Percentiles rank a stretch among this genome's conserved stretches.
phyloP scores from a whole-genome alignment of 2,329 filamentous ascomycete species.

The Xylariaceae sp. region DNA sequence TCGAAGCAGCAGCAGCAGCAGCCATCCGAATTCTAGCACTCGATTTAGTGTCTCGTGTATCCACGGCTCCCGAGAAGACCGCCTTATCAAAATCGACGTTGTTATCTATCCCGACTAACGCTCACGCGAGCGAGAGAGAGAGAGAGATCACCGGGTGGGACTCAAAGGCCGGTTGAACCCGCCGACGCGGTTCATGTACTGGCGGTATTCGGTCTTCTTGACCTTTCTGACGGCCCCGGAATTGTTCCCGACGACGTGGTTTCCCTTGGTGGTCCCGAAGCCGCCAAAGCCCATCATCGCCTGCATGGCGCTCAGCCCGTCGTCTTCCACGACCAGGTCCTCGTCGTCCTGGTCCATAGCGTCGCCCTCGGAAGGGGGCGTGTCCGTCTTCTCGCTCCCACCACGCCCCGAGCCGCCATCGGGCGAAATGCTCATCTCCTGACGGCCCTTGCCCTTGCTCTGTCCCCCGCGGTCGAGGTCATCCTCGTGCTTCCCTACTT shows the following conservation, averaged over 20 bases:
- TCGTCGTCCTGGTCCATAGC: constrained; percentile 42
- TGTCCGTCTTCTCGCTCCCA: constrained; percentile 21
- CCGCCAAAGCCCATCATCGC: constrained; percentile 87
- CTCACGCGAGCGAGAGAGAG: too few relatives aligned
- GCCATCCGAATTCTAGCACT: not conserved
- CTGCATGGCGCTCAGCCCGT: constrained; percentile 73
- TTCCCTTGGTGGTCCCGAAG: constrained; percentile 86
- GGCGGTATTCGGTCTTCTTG: constrained; percentile 92
- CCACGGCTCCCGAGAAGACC: not conserved
- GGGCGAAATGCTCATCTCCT: constrained; percentile 16
- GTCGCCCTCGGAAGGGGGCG: constrained; percentile 19
- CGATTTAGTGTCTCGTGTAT: not conserved
- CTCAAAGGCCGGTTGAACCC: constrained; percentile 81
- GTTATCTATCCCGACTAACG: not conserved
- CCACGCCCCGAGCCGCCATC: constrained; percentile 31
- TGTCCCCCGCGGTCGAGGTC: constrained; percentile 27
- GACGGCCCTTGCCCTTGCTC: constrained; percentile 23
- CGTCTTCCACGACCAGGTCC: constrained; percentile 60
- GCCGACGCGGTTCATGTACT: constrained; percentile 91
- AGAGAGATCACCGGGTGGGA: constrained; percentile 43
- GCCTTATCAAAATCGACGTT: not conserved
- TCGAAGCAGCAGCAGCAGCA: not conserved
- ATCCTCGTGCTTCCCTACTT: constrained; percentile 40
- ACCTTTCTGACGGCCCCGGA: constrained; percentile 82
- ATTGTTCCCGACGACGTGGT: constrained; percentile 86